Percentiles rank a stretch among this genome's conserved stretches.
Conservation (phyloP, 2,329 filamentous ascomycete genomes). For the Penicillium verrucosum region DNA sequence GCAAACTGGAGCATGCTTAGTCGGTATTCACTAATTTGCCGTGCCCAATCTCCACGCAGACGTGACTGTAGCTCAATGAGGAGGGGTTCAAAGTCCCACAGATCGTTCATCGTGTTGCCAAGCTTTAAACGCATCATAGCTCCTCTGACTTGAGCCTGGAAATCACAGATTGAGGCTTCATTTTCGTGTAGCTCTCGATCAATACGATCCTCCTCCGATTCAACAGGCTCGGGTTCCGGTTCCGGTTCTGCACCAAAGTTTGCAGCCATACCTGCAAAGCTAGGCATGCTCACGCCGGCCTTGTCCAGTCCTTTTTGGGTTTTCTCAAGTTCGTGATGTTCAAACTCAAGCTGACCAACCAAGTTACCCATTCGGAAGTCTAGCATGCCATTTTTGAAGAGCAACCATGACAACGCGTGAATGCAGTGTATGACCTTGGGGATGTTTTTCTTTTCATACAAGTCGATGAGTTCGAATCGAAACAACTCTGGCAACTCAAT, state of each 20-base stretch:
- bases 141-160: conserved; percentile 84
- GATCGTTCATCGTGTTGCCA: conserved; percentile 76
- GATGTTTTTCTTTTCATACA: conserved; percentile 99
- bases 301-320: conserved; percentile 97
- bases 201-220: conserved; percentile 86
- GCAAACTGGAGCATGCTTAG: conserved; percentile 81
- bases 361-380: conserved; percentile 95
- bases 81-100: conserved; percentile 81
- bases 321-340: conserved; percentile 93
- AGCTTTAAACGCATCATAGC: conserved; percentile 73
- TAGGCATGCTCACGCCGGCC: conserved; percentile 91
- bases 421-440: conserved; percentile 99
- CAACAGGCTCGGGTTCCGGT: conserved; percentile 67
- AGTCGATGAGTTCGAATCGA: conserved; percentile 91
- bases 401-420: conserved; percentile 93
- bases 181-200: conserved; percentile 77
- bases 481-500: conserved; percentile 93
- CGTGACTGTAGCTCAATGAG: conserved; percentile 80
- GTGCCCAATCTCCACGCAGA: conserved; percentile 80
- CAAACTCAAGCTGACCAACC: conserved; percentile 93
- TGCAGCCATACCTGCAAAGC: conserved; percentile 94
- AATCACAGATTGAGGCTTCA: conserved; percentile 67
- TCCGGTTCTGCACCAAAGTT: conserved; percentile 85
- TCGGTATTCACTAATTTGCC: conserved; percentile 78
- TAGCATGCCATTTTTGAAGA: conserved; percentile 91